phyloP scores from a whole-genome alignment of 139 green algal species.

The Deuterostichococcus epilithicus region DNA sequence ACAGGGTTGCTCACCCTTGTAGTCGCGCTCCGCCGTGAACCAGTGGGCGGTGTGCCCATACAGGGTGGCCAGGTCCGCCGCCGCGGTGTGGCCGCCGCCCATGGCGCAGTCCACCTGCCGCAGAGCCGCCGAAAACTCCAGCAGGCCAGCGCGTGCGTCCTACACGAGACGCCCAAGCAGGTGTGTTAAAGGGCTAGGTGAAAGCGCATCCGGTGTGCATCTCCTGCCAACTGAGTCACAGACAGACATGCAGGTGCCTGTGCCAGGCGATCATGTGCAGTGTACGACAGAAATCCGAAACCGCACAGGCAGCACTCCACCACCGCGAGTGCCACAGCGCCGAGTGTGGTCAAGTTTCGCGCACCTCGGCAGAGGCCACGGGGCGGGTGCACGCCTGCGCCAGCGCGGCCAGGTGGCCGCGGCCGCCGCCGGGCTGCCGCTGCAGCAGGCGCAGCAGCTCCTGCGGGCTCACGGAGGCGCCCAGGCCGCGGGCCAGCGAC shows the following conservation, averaged over 20 bases:
- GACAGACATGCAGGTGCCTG: neutral
- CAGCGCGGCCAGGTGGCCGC: constrained; percentile 10
- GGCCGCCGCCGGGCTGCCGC: neutral
- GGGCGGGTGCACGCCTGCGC: constrained; percentile 10
- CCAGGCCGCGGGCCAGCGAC: neutral
- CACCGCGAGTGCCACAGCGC: no score
- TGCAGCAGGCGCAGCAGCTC: constrained; percentile 14
- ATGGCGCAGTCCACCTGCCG: constrained; percentile 41
- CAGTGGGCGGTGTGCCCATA: constrained; percentile 58
- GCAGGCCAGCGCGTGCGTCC: constrained; percentile 34
- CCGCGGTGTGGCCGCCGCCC: constrained; percentile 43
- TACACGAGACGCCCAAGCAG: neutral
- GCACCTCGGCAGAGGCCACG: constrained; percentile 10
- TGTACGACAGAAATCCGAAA: no score
- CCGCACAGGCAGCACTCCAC: no score
- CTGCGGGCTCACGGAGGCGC: neutral
- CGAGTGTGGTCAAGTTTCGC: no score
- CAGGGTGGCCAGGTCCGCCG: constrained; percentile 55
- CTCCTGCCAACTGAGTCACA: neutral
- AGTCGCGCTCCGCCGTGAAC: constrained; percentile 55
- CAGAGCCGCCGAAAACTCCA: constrained; percentile 36
- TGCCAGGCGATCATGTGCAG: no score
- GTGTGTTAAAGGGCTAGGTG: no score
- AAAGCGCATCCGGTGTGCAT: no score
- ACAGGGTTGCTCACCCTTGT: no score